phyloP scores from a whole-genome alignment of 805 yeast genomes.

The Naumovozyma dairenensis region DNA sequence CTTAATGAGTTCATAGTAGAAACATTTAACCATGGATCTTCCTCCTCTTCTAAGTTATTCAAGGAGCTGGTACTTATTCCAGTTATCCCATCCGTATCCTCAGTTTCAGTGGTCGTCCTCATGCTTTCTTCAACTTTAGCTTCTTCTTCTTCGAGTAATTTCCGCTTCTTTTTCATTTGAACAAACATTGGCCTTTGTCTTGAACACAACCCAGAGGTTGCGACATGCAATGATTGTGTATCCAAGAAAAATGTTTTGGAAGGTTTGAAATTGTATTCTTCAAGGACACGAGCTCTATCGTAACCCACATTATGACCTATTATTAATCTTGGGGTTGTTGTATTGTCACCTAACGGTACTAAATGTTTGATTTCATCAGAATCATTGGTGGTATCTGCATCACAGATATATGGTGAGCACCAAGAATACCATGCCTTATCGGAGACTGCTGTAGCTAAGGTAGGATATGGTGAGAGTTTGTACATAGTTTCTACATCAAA shows the following conservation, averaged over 20 bases:
- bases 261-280: constrained; percentile 63
- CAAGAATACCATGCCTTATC: constrained; percentile 83
- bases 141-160: constrained; percentile 12
- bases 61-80: neutral
- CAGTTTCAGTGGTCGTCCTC: constrained; percentile 13
- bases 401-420: constrained; percentile 78
- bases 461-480: constrained; percentile 62
- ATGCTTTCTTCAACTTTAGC: constrained; percentile 25
- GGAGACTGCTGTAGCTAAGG: constrained; percentile 73
- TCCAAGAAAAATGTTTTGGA: constrained; percentile 76
- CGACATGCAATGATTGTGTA: constrained; percentile 87
- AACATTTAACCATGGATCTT: constrained; percentile 77
- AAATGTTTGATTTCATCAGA: constrained; percentile 44
- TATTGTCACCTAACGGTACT: constrained; percentile 57
- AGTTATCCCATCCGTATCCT: neutral
- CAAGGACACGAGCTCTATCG: constrained; percentile 78
- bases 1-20: constrained; percentile 73
- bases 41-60: constrained; percentile 24
- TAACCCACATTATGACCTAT: constrained; percentile 88
- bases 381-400: constrained; percentile 30
- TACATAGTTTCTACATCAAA: constrained; percentile 89
- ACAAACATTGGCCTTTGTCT: constrained; percentile 77
- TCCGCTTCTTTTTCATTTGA: constrained; percentile 37
- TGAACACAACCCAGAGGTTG: constrained; percentile 86
- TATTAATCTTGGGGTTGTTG: constrained; percentile 42